Evolutionary conservation across 2,329 filamentous ascomycete genomes (phyloP), one percentile per base, ranked within the genome.

Genomic region (Colletotrichum gigasporum): DNA sequence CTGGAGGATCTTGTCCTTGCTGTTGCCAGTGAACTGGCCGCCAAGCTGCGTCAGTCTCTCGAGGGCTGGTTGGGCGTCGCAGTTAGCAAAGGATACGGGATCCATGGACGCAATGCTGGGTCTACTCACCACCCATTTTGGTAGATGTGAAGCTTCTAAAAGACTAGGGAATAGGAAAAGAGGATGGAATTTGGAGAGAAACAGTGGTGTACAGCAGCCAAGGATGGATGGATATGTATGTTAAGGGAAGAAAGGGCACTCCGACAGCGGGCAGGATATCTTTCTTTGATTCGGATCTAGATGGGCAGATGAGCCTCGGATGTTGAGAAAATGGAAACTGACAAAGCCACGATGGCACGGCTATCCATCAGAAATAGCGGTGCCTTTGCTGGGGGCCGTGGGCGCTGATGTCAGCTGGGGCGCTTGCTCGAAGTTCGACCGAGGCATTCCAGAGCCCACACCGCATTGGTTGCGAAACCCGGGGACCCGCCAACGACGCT

Each of bases 1-100:
- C 76, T 90, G 80, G 42, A 91, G 82, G 47, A 91, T 78, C 76
- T 82, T 86, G 65, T 85, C 85, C 68, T 75, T 78, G 69, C 82
- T 81, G 67, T 80, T 79, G 51, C 81, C 78, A 67, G 81, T 80
- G 72, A 90, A 78, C 82, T 90, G 88, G 81, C 82, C 83, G 67
- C 86, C 87, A 71, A 90, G 83, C 72, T 89, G 86, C 54, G 82
- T 80, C 65, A 88, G 78, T 78, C 86, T 80, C 68, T 88, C 85
- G 72, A 85, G 75, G 71, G 85, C 86, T 88, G 71, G 48, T 60
- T 42, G 14, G 41, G 24, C 16, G 10, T 14, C 10, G 18, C 11
- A 12, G 28, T 59, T 50, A 60, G 45, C 41, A 42, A 2, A 24
- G 51, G 10, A 20, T 9, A 10, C 5, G 3, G 20, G 7, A 30